Evolutionary conservation across 2,329 filamentous ascomycete genomes (phyloP).

Genomic region (Coniochaeta ligniaria): DNA sequence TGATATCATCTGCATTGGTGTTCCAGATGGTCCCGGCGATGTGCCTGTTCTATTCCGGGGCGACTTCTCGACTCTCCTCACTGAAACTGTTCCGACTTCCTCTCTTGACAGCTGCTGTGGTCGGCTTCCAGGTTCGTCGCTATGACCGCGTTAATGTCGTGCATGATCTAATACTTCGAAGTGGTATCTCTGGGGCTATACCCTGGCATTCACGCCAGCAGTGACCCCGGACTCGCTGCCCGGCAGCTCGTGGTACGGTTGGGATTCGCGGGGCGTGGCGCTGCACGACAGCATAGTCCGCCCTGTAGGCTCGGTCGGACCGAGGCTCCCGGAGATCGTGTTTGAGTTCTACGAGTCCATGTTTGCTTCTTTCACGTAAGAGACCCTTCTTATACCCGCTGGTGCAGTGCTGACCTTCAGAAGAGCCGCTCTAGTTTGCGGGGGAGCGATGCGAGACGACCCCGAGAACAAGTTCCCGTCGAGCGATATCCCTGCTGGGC

Average conservation of each 20-base stretch:
- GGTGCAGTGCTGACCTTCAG: not conserved
- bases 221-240: not conserved
- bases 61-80: slow-evolving; percentile 6
- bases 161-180: not conserved
- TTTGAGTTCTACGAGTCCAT: slow-evolving; percentile 11
- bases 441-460: slow-evolving; percentile 7
- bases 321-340: slow-evolving; percentile 9
- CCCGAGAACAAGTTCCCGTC: not conserved
- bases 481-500: slow-evolving; percentile 4
- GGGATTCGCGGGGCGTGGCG: slow-evolving; percentile 5
- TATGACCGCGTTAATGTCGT: not conserved
- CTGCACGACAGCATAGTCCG: slow-evolving; percentile 5
- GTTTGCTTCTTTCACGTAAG: slow-evolving; percentile 12
- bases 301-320: slow-evolving; percentile 4
- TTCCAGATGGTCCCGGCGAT: slow-evolving; percentile 11
- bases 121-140: slow-evolving; percentile 9
- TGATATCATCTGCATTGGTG: slow-evolving; percentile 7
- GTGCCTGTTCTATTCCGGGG: slow-evolving; percentile 10
- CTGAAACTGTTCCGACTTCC: slow-evolving; percentile 9
- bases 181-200: slow-evolving; percentile 12
- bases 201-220: slow-evolving; percentile 8
- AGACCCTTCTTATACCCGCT: not conserved
- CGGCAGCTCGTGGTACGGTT: slow-evolving; percentile 7
- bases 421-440: slow-evolving; percentile 9
- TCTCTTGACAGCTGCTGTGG: slow-evolving; percentile 8